Evolutionary conservation across 177 flowering plant species (phyloP), one percentile per base, ranked within the genome.

Genomic region (Telopea speciosissima): DNA sequence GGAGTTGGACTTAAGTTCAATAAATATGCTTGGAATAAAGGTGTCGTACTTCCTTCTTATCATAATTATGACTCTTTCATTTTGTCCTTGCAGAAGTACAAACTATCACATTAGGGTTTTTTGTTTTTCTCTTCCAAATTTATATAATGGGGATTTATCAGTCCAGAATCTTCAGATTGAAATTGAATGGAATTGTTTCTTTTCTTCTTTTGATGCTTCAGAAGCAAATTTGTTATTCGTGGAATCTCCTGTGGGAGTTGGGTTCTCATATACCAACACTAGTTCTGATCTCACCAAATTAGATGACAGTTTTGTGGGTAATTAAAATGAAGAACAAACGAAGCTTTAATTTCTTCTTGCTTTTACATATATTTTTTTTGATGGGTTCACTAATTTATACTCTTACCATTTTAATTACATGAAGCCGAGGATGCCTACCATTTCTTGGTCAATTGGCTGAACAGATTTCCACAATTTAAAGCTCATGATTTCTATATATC

Each of bases 181-280:
- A 9, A 44, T 44, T 9, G 11, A 1, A 44, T 2, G 49, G 49
- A 44, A 44, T 25, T 24, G 21, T 42, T 2, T 12, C 24, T 40
- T 66, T 23, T 4, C 54, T 5, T 16, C n/a, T 14, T 64, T 68
- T 24, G 5, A 9, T 17, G 25, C 8, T 81, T 80, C 82, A 87
- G 93, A 80, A 63, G 89, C 89, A n/a, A 87, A 89, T 74, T 44
- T 89, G 74, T 76, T 89, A 22, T 89, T 85, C 73, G 71, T 89
- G 75, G 93, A 89, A 66, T 87, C 93, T 5, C 93, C 93, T 19
- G 77, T 76, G 68, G 90, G 92, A 70, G 90, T 88, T 68, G 90
- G 90, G 19, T 88, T 88, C 70, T 88, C 92, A 63, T 85, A 86
- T 77, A 80, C 92, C 63, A 88, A 88, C 75, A 85, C 85, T 26